A percentile compares a stretch with the other conserved stretches of the same genome.
phyloP scores from a whole-genome alignment of 2,329 filamentous ascomycete genomes.

The Diaporthe sp. region DNA sequence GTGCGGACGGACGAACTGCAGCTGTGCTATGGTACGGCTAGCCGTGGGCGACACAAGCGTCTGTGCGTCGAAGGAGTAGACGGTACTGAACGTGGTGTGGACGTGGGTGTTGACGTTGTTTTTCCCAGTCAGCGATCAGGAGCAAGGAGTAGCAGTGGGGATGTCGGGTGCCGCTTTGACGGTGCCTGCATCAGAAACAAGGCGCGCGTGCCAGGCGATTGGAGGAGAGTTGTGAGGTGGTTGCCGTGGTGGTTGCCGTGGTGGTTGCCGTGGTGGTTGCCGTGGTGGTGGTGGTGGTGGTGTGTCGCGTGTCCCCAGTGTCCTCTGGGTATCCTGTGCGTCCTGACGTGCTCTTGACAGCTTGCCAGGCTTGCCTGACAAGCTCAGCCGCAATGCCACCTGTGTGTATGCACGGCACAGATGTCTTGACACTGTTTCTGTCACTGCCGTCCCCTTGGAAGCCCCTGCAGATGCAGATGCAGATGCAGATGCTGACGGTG shows the following conservation, averaged over 20 bases:
- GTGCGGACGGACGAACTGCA: constrained; percentile 21
- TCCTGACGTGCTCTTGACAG: constrained; percentile 3
- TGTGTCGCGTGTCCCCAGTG: not conserved
- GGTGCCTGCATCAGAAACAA: constrained; percentile 21
- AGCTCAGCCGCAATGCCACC: constrained; percentile 18
- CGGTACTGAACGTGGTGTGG: not conserved
- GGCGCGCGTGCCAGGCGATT: constrained; percentile 7
- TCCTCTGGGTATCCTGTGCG: not conserved
- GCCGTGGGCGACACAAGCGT: not conserved
- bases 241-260: not conserved
- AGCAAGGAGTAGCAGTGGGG: not conserved
- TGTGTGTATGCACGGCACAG: constrained; percentile 4
- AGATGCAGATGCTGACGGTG: not conserved
- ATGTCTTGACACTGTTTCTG: constrained; percentile 16
- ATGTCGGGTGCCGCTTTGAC: constrained; percentile 11
- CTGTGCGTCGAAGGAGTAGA: not conserved
- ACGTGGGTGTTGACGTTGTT: not conserved
- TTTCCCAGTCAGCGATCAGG: constrained; percentile 1
- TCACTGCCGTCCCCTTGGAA: constrained; percentile 20
- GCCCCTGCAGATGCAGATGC: constrained; percentile 9
- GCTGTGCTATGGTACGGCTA: constrained; percentile 1
- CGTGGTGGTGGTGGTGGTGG: not conserved
- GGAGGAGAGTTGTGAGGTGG: not conserved
- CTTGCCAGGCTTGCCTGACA: constrained; percentile 4
- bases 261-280: not conserved